Evolutionary conservation across 1,139 yeast genomes (phyloP).

Genomic region (Zygoascus sp.): DNA sequence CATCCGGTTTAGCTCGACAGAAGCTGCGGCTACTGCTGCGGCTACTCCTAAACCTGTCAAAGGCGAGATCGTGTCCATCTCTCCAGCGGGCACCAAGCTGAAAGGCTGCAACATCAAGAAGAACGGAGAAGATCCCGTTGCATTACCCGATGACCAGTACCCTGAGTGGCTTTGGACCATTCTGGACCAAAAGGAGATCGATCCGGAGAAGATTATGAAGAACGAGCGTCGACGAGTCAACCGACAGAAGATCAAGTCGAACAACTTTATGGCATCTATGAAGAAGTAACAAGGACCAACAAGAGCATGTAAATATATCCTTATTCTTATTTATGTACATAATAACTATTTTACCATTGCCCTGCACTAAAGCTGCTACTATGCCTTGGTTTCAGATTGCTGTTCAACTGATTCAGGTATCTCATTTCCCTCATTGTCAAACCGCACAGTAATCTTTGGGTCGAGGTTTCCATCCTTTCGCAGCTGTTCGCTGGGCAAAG

Average conservation of each 20-base stretch:
- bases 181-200: constrained; percentile 52
- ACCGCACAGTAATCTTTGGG: constrained; percentile 20
- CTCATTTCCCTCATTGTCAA: constrained; percentile 12
- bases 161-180: constrained; percentile 97
- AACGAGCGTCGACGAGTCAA: constrained; percentile 64
- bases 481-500: constrained; percentile 60
- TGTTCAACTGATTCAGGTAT: constrained; percentile 5
- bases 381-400: constrained; percentile 4
- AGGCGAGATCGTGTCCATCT: constrained; percentile 37
- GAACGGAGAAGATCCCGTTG: constrained; percentile 83
- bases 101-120: constrained; percentile 70
- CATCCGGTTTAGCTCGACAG: constrained; percentile 25
- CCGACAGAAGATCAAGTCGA: constrained; percentile 66
- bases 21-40: not conserved
- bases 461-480: constrained; percentile 60
- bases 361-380: too few relatives aligned
- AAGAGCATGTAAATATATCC: not conserved
- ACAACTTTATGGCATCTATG: constrained; percentile 54
- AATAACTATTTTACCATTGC: too few relatives aligned
- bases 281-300: constrained; percentile 20
- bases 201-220: constrained; percentile 55
- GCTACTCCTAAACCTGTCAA: constrained; percentile 8
- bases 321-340: constrained; percentile 8
- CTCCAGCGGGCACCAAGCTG: constrained; percentile 73
- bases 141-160: constrained; percentile 79